phyloP scores from a whole-genome alignment of 768 basidiomycete species.

The Hemileccinum rubropunctum region DNA sequence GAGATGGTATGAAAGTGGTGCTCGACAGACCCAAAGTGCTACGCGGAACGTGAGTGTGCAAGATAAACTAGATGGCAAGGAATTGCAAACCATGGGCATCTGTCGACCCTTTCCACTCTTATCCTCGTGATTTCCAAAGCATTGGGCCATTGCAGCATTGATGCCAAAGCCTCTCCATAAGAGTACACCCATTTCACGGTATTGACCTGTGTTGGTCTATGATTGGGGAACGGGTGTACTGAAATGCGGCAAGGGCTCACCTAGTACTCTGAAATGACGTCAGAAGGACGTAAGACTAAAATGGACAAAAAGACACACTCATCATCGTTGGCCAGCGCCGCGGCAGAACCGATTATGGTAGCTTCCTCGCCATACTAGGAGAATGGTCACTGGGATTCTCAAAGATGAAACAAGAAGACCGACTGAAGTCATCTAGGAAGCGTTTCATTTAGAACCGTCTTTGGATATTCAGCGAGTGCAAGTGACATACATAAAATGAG shows the following conservation, averaged over 20 bases:
- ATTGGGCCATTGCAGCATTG: constrained; percentile 85
- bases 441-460: constrained; percentile 4
- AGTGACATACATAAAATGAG: constrained; percentile 72
- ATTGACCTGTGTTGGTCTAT: constrained; percentile 59
- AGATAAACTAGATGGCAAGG: neutral
- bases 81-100: constrained; percentile 79
- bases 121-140: constrained; percentile 85
- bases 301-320: constrained; percentile 54
- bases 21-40: constrained; percentile 84
- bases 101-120: constrained; percentile 80
- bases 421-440: constrained; percentile 74
- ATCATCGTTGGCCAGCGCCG: constrained; percentile 76
- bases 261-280: constrained; percentile 59
- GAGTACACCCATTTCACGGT: constrained; percentile 89
- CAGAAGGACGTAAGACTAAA: neutral
- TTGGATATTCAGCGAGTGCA: neutral
- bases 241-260: constrained; percentile 31
- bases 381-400: neutral
- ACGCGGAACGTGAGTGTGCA: constrained; percentile 7
- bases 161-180: constrained; percentile 83
- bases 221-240: neutral
- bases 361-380: constrained; percentile 87
- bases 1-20: constrained; percentile 95
- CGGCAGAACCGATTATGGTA: constrained; percentile 84
- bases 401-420: constrained; percentile 30